Base-by-base conservation (phyloP, 225 moss, liverwort and hornwort genomes). In the Neckera pumila region DNA sequence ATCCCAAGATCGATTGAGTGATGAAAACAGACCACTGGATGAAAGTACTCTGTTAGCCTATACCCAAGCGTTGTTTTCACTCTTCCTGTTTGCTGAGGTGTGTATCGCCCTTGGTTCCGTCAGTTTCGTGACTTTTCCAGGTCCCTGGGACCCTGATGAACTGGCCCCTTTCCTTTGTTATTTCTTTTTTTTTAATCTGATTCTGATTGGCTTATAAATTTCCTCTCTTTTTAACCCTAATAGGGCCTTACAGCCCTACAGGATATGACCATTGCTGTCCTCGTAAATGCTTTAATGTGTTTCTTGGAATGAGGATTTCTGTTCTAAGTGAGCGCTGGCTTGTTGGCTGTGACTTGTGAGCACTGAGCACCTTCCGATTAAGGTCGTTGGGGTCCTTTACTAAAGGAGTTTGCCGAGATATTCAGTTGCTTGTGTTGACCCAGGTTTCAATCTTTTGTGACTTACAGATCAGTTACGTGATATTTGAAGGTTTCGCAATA, bases 401-500 rank as follows among this genome's bases (percentile, higher is more conserved):
- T 11, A 49, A 49, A 49, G 12, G 49, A 49, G 49, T 49, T 49
- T 49, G 49, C 3, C 49, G 12, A 49, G 49, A 49, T 12, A 49
- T 49, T 49, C 49, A 49, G 49, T 49, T 49, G 40, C 26, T 38
- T 38, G 7, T 11, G 13, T 42, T 42, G 26, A 42, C 26, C 26
- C 15, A 40, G 5, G 26, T 42, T 71, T 42, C 7, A 71, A 42
- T 71, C 26, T 26, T 42, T 14, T 25, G 71, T 42, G 0, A 38
- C 12, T 30, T 30, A 14, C 18, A 0, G n/a, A n/a, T 19, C 10
- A 5, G 3, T 26, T 25, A 0, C 9, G 2, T 71, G 15, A 14
- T 42, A 71, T 42, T 71, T 40, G 26, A 40, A 71, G 40, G 15
- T 26, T 71, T 40, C 3, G n/a, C 67, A n/a, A n/a, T n/a, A n/a